These are phyloP conservation scores for Microcera coccophila DNA, from an alignment of 2,329 filamentous ascomycete genomes.

Conservation along the genomic window DNA sequence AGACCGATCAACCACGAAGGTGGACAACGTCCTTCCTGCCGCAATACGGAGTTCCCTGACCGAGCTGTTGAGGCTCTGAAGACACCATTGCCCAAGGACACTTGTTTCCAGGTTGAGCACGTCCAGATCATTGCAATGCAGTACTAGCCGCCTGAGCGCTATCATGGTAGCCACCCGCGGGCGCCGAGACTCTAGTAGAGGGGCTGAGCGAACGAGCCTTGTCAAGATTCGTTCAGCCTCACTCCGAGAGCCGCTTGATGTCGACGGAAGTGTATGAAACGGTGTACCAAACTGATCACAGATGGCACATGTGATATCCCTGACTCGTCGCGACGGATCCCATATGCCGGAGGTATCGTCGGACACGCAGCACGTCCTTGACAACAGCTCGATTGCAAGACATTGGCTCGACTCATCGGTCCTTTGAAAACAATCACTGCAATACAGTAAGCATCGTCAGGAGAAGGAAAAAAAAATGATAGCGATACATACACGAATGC, in stretches of 20 bases:
- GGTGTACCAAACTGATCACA: slow-evolving; percentile 18
- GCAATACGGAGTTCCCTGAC: slow-evolving; percentile 79
- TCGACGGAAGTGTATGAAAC: slow-evolving; percentile 4
- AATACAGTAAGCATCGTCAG: slow-evolving; percentile 17
- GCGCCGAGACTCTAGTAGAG: slow-evolving; percentile 52
- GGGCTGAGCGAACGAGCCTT: slow-evolving; percentile 41
- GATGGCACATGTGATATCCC: slow-evolving; percentile 19
- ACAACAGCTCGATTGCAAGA: slow-evolving; percentile 51
- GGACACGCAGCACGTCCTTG: slow-evolving; percentile 41
- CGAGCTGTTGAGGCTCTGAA: slow-evolving; percentile 78
- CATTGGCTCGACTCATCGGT: slow-evolving; percentile 50
- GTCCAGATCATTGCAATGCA: slow-evolving; percentile 57
- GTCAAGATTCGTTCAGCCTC: slow-evolving; percentile 43
- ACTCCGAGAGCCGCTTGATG: slow-evolving; percentile 27
- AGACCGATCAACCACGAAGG: slow-evolving; percentile 52
- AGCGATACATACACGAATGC: slow-evolving; percentile 45
- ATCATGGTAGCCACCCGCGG: slow-evolving; percentile 68
- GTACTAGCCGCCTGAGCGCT: slow-evolving; percentile 63
- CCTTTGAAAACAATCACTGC: slow-evolving; percentile 40
- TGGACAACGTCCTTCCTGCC: slow-evolving; percentile 64
- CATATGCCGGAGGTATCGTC: slow-evolving; percentile 6
- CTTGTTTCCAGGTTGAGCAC: slow-evolving; percentile 67
- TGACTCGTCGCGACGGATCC: neutral
- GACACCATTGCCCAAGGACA: slow-evolving; percentile 70
- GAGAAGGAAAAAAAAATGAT: neutral